A percentile compares a stretch with the other conserved stretches of the same genome.
These are phyloP conservation scores for Sclerotinia glacialis DNA, from an alignment of 2,329 filamentous ascomycete species.

Conservation along the genomic window DNA sequence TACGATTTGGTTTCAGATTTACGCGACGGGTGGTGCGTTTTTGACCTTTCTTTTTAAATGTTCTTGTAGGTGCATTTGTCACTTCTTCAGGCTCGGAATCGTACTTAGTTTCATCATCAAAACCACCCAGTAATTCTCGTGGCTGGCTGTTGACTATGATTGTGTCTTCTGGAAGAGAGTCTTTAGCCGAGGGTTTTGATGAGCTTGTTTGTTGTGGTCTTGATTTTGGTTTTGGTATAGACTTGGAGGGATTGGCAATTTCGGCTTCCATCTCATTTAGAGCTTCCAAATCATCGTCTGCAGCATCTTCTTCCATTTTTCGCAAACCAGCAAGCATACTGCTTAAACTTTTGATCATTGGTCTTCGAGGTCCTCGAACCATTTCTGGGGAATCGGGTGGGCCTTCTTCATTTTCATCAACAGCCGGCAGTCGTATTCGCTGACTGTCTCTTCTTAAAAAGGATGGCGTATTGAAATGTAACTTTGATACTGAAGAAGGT, in stretches of 20 bases:
- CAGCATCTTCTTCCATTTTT: conserved; percentile 64
- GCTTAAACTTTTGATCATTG: conserved; percentile 67
- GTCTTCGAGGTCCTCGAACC: conserved; percentile 55
- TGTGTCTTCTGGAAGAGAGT: conserved; percentile 37
- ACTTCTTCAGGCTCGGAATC: conserved; percentile 52
- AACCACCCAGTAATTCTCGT: conserved; percentile 53
- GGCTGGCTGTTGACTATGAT: conserved; percentile 45
- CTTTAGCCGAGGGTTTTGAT: not conserved
- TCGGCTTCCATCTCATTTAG: conserved; percentile 67
- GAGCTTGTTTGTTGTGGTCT: conserved; percentile 27
- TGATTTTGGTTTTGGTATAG: conserved; percentile 23
- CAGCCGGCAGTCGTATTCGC: conserved; percentile 46
- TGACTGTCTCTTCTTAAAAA: conserved; percentile 59
- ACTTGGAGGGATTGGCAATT: conserved; percentile 25
- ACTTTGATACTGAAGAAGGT: conserved; percentile 52
- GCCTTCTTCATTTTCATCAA: conserved; percentile 56
- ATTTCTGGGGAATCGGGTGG: conserved; percentile 47
- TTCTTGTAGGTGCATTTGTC: conserved; percentile 42
- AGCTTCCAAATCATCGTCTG: conserved; percentile 72
- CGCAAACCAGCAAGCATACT: conserved; percentile 69
- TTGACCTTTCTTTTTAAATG: conserved; percentile 80
- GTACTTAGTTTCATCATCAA: conserved; percentile 60
- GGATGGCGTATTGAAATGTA: conserved; percentile 66
- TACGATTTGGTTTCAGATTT: conserved; percentile 58
- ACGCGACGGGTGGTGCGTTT: conserved; percentile 72